Percentiles rank a stretch among this genome's conserved stretches.
Evolutionary conservation across 2,329 filamentous ascomycete genomes (phyloP).

Genomic region (Dothideomycetes sp.): DNA sequence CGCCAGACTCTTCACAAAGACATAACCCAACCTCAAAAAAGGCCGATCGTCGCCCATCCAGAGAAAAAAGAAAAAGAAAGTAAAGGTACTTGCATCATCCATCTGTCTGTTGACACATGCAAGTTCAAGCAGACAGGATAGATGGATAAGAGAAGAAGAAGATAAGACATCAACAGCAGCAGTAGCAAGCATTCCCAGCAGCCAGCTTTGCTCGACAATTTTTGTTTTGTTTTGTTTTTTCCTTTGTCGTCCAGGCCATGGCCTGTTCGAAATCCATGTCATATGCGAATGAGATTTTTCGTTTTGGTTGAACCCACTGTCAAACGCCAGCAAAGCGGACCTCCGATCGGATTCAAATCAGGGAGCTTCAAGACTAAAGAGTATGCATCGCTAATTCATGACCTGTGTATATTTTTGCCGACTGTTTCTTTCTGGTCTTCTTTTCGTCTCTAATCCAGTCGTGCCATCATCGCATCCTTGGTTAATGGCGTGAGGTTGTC

Average conservation of each 20-base stretch:
- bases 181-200: conserved; percentile 3
- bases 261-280: conserved; percentile 6
- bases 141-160: conserved; percentile 1
- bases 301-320: conserved; percentile 5
- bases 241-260: no score
- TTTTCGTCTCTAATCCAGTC: conserved; percentile 62
- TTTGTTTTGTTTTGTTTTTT: conserved; percentile 2
- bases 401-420: conserved; percentile 11
- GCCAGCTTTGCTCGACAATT: conserved; percentile 2
- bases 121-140: not conserved
- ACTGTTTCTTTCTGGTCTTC: not conserved
- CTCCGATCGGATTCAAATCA: conserved; percentile 7
- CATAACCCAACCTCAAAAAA: no score
- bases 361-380: conserved; percentile 9
- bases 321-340: conserved; percentile 10
- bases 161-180: conserved; percentile 10
- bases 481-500: conserved; percentile 86
- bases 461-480: conserved; percentile 95
- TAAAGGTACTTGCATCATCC: conserved; percentile 5
- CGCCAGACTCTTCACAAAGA: conserved; percentile 1
- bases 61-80: conserved; percentile 5
- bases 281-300: conserved; percentile 2
- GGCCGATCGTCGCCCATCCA: no score
- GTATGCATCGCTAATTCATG: conserved; percentile 14
- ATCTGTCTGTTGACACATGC: no score